Evolutionary conservation across 2,329 filamentous ascomycete genomes (phyloP).

Genomic region (Cladosporium oxysporum): DNA sequence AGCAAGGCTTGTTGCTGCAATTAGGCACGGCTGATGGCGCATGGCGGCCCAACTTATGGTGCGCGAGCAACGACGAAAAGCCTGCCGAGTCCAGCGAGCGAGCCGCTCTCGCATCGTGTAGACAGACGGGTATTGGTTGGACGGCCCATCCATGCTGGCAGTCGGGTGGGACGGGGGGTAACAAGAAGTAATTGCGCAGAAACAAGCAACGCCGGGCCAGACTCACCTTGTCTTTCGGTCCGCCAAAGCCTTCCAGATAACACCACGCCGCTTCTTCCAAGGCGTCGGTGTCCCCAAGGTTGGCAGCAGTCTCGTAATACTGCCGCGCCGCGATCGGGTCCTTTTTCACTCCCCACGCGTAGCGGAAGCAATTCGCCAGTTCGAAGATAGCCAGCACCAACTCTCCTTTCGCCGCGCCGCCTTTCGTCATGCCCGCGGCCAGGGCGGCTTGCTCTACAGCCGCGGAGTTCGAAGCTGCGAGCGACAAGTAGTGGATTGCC

Average conservation of each 20-base stretch:
- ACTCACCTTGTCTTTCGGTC: conserved; percentile 97
- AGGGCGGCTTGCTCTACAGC: conserved; percentile 83
- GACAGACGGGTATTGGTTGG: neutral
- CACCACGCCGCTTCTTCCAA: conserved; percentile 98
- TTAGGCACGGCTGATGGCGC: conserved; percentile 1
- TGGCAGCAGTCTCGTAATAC: conserved; percentile 97
- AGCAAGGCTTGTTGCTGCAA: neutral
- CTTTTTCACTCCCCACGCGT: conserved; percentile 88
- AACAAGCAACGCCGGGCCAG: neutral
- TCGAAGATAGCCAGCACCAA: conserved; percentile 96
- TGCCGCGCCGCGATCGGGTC: conserved; percentile 82
- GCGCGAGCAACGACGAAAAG: neutral
- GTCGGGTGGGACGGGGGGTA: neutral
- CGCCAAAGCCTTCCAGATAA: conserved; percentile 94
- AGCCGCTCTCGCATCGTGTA: neutral
- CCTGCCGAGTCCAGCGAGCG: neutral
- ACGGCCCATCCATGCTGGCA: neutral
- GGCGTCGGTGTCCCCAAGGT: conserved; percentile 92
- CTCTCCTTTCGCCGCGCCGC: conserved; percentile 92
- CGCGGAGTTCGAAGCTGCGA: conserved; percentile 87
- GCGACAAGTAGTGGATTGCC: conserved; percentile 81
- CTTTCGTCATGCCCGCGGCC: conserved; percentile 84
- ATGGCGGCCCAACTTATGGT: conserved; percentile 19
- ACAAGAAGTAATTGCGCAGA: neutral
- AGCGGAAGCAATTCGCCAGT: conserved; percentile 85